Conservation (phyloP, 495 filamentous ascomycete genomes). For the Aspergillus taichungensis region DNA sequence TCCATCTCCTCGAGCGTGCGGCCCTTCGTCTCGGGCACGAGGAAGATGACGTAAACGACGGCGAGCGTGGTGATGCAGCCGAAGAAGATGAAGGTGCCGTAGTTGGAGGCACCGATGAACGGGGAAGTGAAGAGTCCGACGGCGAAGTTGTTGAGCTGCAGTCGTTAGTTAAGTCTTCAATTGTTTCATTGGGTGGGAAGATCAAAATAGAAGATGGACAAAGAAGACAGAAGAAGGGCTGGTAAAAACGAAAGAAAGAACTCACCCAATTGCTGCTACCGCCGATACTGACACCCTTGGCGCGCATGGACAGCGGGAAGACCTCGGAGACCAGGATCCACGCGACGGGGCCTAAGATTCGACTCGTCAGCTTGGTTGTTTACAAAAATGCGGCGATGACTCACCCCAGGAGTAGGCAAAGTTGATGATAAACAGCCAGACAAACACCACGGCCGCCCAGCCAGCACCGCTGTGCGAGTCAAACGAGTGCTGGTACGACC, state of each 20-base stretch:
- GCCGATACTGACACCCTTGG: conserved; percentile 36
- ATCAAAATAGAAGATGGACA: neutral
- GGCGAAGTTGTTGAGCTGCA: conserved; percentile 44
- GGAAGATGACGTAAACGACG: conserved; percentile 39
- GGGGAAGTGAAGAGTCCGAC: conserved; percentile 33
- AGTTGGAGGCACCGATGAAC: conserved; percentile 24
- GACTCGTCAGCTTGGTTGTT: neutral
- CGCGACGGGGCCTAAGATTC: conserved; percentile 24
- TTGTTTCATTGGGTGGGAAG: neutral
- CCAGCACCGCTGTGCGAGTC: conserved; percentile 19
- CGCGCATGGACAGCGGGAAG: conserved; percentile 37
- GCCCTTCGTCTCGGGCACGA: conserved; percentile 50
- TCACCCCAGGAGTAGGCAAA: conserved; percentile 39
- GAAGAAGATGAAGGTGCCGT: conserved; percentile 41
- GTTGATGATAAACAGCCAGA: conserved; percentile 37
- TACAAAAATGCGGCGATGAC: neutral
- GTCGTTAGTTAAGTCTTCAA: neutral
- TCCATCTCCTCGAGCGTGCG: conserved; percentile 51
- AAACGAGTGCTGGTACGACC: conserved; percentile 24
- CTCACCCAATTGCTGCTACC: conserved; percentile 36
- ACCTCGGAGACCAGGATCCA: conserved; percentile 40
- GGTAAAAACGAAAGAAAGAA: no score
- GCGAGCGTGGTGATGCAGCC: conserved; percentile 39
- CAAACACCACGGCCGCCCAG: conserved; percentile 36
- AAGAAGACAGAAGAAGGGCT: neutral